These are phyloP conservation scores for Fusarium paranaense DNA, from an alignment of 2,329 filamentous ascomycete species.

Conservation along the genomic window DNA sequence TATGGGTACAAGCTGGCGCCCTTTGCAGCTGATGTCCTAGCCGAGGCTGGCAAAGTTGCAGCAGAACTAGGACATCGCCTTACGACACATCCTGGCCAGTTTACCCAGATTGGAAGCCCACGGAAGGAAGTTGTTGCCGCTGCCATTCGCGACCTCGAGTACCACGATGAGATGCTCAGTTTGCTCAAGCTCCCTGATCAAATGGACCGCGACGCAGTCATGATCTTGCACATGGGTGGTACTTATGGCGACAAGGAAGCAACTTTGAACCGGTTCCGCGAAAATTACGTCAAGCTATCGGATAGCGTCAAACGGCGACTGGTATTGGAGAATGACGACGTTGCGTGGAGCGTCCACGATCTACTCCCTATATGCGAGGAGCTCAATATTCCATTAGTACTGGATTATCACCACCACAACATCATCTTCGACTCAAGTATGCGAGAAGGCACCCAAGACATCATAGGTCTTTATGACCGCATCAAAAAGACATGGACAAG, in stretches of 20 bases:
- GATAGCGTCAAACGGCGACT: slow-evolving; percentile 81
- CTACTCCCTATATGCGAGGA: slow-evolving; percentile 91
- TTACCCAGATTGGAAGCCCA: slow-evolving; percentile 90
- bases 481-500: slow-evolving; percentile 87
- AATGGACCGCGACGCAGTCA: slow-evolving; percentile 85
- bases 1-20: slow-evolving; percentile 88
- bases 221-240: slow-evolving; percentile 95
- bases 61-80: slow-evolving; percentile 84
- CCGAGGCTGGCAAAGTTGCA: slow-evolving; percentile 80
- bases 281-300: slow-evolving; percentile 77
- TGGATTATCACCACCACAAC: slow-evolving; percentile 97
- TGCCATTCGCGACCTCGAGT: slow-evolving; percentile 84
- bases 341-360: slow-evolving; percentile 92
- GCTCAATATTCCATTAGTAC: slow-evolving; percentile 90
- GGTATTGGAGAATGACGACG: slow-evolving; percentile 94
- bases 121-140: slow-evolving; percentile 80
- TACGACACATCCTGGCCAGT: slow-evolving; percentile 92
- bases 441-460: slow-evolving; percentile 86
- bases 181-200: slow-evolving; percentile 83
- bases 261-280: slow-evolving; percentile 80
- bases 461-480: slow-evolving; percentile 77
- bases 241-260: slow-evolving; percentile 87
- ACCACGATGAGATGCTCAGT: slow-evolving; percentile 86
- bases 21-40: slow-evolving; percentile 83
- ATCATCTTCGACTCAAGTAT: slow-evolving; percentile 84